Conservation (phyloP, 305 asterid species). For the Salvia sclarea region DNA sequence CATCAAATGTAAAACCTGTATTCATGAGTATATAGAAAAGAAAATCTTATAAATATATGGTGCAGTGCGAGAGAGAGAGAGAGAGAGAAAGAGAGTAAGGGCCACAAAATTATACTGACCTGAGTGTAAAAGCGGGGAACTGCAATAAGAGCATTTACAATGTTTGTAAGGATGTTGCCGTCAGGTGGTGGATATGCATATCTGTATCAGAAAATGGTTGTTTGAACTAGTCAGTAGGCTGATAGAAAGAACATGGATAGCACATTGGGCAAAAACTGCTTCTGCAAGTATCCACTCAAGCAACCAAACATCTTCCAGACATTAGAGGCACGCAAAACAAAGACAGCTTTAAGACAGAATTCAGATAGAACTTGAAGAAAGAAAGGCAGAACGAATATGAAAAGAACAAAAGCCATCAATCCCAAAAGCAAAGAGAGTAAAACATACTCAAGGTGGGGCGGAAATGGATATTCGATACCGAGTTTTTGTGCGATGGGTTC, state of each 20-base stretch:
- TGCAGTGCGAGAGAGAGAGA: neutral
- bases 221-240: conserved; percentile 22
- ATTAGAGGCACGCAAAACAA: neutral
- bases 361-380: conserved; percentile 6
- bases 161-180: conserved; percentile 84
- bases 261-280: neutral
- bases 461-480: conserved; percentile 89
- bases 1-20: conserved; percentile 95
- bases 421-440: conserved; percentile 21
- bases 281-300: conserved; percentile 18
- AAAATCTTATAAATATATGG: conserved; percentile 4
- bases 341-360: neutral
- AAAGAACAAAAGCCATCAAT: conserved; percentile 3
- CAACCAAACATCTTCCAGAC: conserved; percentile 18
- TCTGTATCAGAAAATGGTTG: conserved; percentile 49
- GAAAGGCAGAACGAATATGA: conserved; percentile 15
- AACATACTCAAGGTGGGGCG: conserved; percentile 88
- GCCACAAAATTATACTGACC: conserved; percentile 40
- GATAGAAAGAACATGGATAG: neutral
- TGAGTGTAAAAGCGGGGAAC: conserved; percentile 96
- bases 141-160: conserved; percentile 94
- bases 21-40: conserved; percentile 16
- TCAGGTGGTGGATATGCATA: conserved; percentile 96
- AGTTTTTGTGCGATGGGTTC: conserved; percentile 82
- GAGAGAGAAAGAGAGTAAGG: neutral